Conservation (phyloP, 257 asterid species). For the Nicotiana paniculata region DNA sequence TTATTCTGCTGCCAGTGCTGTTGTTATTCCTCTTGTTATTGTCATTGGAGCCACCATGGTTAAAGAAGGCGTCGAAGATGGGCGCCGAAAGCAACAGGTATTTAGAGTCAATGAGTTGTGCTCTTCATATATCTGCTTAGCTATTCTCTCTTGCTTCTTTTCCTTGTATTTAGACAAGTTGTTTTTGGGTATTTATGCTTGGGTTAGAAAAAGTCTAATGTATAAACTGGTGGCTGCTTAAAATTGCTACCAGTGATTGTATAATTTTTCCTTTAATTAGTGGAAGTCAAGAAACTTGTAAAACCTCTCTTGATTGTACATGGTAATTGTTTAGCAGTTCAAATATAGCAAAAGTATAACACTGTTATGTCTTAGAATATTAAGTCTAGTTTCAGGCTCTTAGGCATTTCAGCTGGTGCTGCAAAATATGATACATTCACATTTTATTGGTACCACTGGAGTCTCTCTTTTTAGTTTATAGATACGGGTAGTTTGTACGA, state of each 20-base stretch:
- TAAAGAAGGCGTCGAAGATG: conserved; percentile 86
- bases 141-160: neutral
- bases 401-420: neutral
- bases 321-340: neutral
- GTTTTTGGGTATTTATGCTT: neutral
- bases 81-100: conserved; percentile 75
- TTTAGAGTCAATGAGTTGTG: neutral
- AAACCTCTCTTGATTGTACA: neutral
- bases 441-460: neutral
- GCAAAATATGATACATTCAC: neutral
- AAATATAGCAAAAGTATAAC: neutral
- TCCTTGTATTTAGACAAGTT: neutral
- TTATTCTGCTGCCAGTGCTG: conserved; percentile 55
- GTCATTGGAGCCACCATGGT: conserved; percentile 74
- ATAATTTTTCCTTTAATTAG: neutral
- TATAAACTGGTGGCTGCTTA: neutral
- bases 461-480: neutral
- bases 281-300: neutral
- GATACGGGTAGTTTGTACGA: neutral
- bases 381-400: neutral
- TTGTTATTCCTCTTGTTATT: conserved; percentile 54
- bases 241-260: neutral
- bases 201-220: neutral
- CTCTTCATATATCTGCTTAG: neutral
- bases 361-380: neutral